Percentiles rank a stretch among this genome's conserved stretches.
Conservation (phyloP, 2,329 filamentous ascomycete genomes). For the Cladosporium phlei region DNA sequence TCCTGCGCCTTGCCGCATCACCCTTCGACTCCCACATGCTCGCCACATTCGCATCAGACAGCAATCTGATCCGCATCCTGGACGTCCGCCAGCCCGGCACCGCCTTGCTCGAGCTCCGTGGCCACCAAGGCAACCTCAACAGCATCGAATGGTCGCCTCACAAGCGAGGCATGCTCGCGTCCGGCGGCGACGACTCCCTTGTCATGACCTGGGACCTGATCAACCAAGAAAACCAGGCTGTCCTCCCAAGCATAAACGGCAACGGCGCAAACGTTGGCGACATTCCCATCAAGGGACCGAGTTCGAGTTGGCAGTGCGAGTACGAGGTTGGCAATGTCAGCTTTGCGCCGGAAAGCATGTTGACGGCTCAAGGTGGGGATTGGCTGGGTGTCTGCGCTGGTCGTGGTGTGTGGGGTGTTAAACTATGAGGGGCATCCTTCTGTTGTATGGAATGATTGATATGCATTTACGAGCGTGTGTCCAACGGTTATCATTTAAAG, state of each 20-base stretch:
- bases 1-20: slow-evolving; percentile 79
- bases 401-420: slow-evolving; percentile 74
- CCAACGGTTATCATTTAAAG: no score
- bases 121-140: slow-evolving; percentile 80
- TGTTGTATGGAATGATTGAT: neutral
- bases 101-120: slow-evolving; percentile 85
- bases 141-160: slow-evolving; percentile 94
- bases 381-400: slow-evolving; percentile 82
- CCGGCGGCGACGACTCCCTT: slow-evolving; percentile 84
- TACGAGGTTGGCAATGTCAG: slow-evolving; percentile 82
- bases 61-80: slow-evolving; percentile 84
- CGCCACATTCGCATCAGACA: slow-evolving; percentile 95
- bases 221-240: slow-evolving; percentile 50
- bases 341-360: slow-evolving; percentile 70
- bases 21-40: slow-evolving; percentile 93
- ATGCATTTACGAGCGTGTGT: slow-evolving; percentile 10
- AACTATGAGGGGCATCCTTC: slow-evolving; percentile 35
- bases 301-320: slow-evolving; percentile 77
- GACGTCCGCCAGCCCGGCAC: slow-evolving; percentile 95
- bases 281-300: slow-evolving; percentile 52
- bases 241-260: slow-evolving; percentile 26
- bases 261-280: slow-evolving; percentile 21
- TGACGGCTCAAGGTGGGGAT: slow-evolving; percentile 66
- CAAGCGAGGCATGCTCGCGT: slow-evolving; percentile 81
- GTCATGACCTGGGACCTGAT: slow-evolving; percentile 93